Evolutionary conservation across 225 moss, liverwort and hornwort species (phyloP).

Genomic region (Pseudoscleropodium purum): DNA sequence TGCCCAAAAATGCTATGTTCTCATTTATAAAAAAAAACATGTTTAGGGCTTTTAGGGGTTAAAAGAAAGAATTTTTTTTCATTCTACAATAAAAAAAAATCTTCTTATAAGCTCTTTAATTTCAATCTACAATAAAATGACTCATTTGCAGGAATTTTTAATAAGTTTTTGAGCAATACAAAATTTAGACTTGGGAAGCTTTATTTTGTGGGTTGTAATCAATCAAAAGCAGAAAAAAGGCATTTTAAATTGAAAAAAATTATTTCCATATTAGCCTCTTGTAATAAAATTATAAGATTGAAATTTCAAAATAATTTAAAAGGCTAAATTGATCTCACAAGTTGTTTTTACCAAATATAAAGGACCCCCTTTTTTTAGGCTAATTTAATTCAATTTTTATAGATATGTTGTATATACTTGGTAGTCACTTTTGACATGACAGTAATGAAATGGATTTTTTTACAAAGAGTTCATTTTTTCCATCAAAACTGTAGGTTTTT

Average conservation of each 20-base stretch:
- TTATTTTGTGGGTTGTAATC: too few species aligned
- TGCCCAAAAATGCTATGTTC: too few species aligned
- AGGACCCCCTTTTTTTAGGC: rapidly evolving
- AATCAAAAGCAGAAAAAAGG: too few species aligned
- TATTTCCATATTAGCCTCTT: not conserved
- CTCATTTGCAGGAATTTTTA: not conserved
- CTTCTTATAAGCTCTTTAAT: not conserved
- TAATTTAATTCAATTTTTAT: not conserved
- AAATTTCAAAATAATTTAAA: not conserved
- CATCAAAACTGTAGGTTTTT: not conserved
- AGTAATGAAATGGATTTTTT: not conserved
- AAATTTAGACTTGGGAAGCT: not conserved
- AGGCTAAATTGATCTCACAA: not conserved
- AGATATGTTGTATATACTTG: rapidly evolving
- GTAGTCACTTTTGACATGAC: not conserved
- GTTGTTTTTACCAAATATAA: not conserved
- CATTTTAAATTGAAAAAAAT: not conserved
- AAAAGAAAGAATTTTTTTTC: not conserved
- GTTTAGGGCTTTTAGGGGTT: not conserved
- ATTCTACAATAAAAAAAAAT: not conserved
- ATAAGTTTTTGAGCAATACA: not conserved
- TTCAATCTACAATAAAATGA: not conserved
- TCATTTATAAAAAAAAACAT: too few species aligned
- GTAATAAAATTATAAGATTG: not conserved
- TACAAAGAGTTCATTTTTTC: not conserved